Evolutionary conservation across 768 basidiomycete genomes (phyloP), one percentile per base, ranked within the genome.

Genomic region (Kwoniella heveanensis): DNA sequence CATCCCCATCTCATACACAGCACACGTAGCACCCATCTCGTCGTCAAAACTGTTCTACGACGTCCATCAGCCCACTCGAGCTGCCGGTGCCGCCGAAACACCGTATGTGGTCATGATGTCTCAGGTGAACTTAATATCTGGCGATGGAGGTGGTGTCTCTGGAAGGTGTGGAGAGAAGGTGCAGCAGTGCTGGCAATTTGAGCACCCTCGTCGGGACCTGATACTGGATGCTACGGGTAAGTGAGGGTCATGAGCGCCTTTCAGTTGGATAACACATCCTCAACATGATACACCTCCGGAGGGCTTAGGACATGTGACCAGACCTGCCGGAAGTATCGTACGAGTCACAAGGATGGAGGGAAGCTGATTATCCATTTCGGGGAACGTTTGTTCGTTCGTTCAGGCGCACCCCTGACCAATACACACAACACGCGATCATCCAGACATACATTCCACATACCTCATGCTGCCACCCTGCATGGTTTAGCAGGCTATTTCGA

Each of bases 51-150:
- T 99, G 12, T 90, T 88, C 81, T 88, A 88, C 65, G 91, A 94
- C 74, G 91, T 92, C 0, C 83, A 77, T 22, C 86, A 60, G 82
- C 85, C 59, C 78, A 82, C 74, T 21, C 60, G 71, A 13, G 56
- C 89, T 85, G 72, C 87, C 85, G 66, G 69, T 24, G 85, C 87
- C 25, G 78, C 90, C 62, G 96, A 99, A 81, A 97, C 93, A 30
- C 95, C 96, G 0, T 98, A 98, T 72, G 96, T 99, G 19, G 96
- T 98, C 65, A 95, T 98, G 94, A 92, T 99, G 79, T 88, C 91
- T 74, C 90, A 92, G 9, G 90, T 92, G 65, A 94, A 92, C 68
- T 85, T 93, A 62, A 83, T 99, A 46, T 91, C 90, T 61, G 92
- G 88, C 8, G 83, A 90, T 53, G 85, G 88, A 49, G 85, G 85